Evolutionary conservation across 2,329 filamentous ascomycete species (phyloP), one percentile per base, ranked within the genome.

Genomic region (Celoporthe dispersa): DNA sequence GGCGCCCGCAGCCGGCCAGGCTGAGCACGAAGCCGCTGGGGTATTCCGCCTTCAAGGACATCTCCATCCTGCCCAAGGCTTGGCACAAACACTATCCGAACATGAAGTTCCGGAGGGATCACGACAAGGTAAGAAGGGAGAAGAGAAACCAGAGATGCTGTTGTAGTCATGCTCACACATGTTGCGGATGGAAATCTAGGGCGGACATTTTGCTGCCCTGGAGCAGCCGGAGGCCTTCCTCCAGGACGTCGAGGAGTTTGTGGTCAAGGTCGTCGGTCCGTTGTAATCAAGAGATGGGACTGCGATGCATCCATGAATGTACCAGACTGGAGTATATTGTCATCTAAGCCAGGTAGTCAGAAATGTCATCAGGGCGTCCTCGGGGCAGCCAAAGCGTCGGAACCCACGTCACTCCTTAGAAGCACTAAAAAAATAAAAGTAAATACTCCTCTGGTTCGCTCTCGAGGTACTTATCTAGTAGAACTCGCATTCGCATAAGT

Each of bases 181-280:
- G 19, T 33, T 35, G 5, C 53, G 33, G n/a, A n/a, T n/a, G n/a
- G n/a, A n/a, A 22, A 44, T 48, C 6, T 4, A 75, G 74, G 87
- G 87, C 22, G 86, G 87, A 0, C 86, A 88, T 76, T 88, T 88
- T 74, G 85, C 87, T 22, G 79, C 80, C 7, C 71, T 86, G 65
- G 84, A 86, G 74, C 75, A 77, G 62, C 82, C 84, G 1, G 77
- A 77, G 48, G 75, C 70, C 33, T 75, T 86, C 41, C 76, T 80
- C 69, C 75, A 71, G n/a, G 84, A 86, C 77, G 72, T 85, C 0
- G 81, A 85, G 72, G 79, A 79, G 41, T 86, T 81, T 77, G 75
- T 75, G 5, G 22, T 68, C 3, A 39, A 68, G 8, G 53, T 70
- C 25, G 55, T 60, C n/a, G 65, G 65, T 19, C 65, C 65, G 8